These are phyloP conservation scores for Lobosporangium transversale DNA, from an alignment of 192 early-diverging fungal genomes.

Conservation along the genomic window DNA sequence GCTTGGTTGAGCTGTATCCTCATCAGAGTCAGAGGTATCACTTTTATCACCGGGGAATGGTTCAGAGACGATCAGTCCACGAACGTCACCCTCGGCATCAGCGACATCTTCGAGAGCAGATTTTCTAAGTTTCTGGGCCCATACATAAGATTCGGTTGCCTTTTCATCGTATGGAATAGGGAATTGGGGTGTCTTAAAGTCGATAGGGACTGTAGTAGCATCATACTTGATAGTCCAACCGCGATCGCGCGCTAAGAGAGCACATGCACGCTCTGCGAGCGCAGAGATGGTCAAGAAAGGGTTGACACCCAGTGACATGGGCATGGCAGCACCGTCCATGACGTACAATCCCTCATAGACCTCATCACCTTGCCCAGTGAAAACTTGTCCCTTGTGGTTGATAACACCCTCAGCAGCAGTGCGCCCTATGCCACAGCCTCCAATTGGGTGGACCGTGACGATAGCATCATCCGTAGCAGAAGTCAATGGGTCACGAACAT, in stretches of 20 bases:
- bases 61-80: conserved; percentile 35
- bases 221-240: conserved; percentile 55
- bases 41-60: conserved; percentile 20
- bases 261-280: conserved; percentile 54
- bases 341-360: conserved; percentile 60
- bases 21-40: neutral
- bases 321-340: conserved; percentile 59
- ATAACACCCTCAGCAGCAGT: conserved; percentile 51
- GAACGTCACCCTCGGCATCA: conserved; percentile 14
- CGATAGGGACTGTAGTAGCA: conserved; percentile 29
- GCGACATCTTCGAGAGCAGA: conserved; percentile 29
- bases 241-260: conserved; percentile 44
- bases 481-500: conserved; percentile 50
- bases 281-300: conserved; percentile 61
- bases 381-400: conserved; percentile 63
- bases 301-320: conserved; percentile 59
- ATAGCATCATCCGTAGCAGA: conserved; percentile 38
- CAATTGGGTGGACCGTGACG: conserved; percentile 61
- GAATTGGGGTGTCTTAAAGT: conserved; percentile 51
- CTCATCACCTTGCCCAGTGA: conserved; percentile 39
- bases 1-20: conserved; percentile 3
- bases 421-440: conserved; percentile 55
- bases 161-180: conserved; percentile 35
- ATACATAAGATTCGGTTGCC: conserved; percentile 10
- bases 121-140: conserved; percentile 31